phyloP scores from a whole-genome alignment of 179 eudicot species.

The Camellia oleifera region DNA sequence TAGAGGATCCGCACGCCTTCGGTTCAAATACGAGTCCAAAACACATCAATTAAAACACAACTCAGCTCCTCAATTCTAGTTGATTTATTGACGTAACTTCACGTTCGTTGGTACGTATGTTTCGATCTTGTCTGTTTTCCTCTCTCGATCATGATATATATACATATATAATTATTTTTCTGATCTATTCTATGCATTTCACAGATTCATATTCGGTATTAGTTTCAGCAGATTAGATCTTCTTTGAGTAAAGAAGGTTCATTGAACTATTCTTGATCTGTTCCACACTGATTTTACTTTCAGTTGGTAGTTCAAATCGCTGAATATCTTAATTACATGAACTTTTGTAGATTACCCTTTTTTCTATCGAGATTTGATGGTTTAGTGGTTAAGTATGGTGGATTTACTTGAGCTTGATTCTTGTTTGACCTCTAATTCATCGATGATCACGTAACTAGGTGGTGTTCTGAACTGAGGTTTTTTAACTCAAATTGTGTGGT shows the following conservation, averaged over 20 bases:
- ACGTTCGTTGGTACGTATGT: not conserved
- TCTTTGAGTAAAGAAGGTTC: not conserved
- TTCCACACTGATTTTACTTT: not conserved
- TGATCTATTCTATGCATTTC: not conserved
- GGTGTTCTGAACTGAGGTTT: not conserved
- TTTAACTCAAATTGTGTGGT: not conserved
- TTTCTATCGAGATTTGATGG: not conserved
- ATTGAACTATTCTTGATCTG: not conserved
- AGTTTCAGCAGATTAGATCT: conserved; percentile 3
- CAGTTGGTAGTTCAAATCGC: not conserved
- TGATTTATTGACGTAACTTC: not conserved
- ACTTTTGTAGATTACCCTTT: not conserved
- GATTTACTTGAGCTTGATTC: not conserved
- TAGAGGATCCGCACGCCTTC: too few relatives aligned
- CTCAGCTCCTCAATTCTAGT: not conserved
- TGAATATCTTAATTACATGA: not conserved
- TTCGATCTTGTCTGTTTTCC: too few relatives aligned
- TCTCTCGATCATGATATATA: not conserved
- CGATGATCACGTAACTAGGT: not conserved
- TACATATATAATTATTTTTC: not conserved
- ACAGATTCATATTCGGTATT: not conserved
- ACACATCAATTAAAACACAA: not conserved
- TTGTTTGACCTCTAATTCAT: too few relatives aligned
- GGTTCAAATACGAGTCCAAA: not conserved
- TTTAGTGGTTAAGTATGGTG: not conserved